Conservation (phyloP, 1,284 basidiomycete genomes). For the Irpex sp. region DNA sequence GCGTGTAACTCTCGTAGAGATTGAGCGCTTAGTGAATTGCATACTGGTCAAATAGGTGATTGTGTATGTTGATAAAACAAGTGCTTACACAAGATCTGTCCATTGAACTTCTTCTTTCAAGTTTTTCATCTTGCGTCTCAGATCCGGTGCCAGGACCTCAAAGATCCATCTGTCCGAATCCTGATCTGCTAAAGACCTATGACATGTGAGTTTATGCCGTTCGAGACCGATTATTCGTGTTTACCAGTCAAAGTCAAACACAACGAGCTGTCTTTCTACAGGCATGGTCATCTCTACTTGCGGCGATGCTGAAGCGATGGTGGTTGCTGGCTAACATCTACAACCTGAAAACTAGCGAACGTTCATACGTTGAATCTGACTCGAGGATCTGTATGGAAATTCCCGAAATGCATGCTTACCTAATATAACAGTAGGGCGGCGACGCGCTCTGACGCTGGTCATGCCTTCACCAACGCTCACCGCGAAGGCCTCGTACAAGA, state of each 20-base stretch:
- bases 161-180: slow-evolving; percentile 97
- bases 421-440: slow-evolving; percentile 22
- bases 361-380: background rate
- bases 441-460: slow-evolving; percentile 14
- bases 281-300: slow-evolving; percentile 28
- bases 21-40: slow-evolving; percentile 52
- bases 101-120: slow-evolving; percentile 75
- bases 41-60: background rate
- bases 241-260: slow-evolving; percentile 98
- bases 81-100: slow-evolving; percentile 88
- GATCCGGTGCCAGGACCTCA: slow-evolving; percentile 84
- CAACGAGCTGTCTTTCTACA: slow-evolving; percentile 73
- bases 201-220: background rate
- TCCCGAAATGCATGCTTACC: slow-evolving; percentile 23
- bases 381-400: background rate
- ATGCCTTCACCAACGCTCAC: slow-evolving; percentile 56
- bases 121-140: slow-evolving; percentile 81
- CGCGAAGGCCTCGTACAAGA: slow-evolving; percentile 79
- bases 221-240: slow-evolving; percentile 18
- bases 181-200: slow-evolving; percentile 88
- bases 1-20: slow-evolving; percentile 69
- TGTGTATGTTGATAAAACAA: slow-evolving; percentile 1
- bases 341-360: background rate
- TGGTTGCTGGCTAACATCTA: background rate
- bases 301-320: slow-evolving; percentile 1